Conservation (phyloP, 2,329 filamentous ascomycete species). For the Fusarium tjaetaba region DNA sequence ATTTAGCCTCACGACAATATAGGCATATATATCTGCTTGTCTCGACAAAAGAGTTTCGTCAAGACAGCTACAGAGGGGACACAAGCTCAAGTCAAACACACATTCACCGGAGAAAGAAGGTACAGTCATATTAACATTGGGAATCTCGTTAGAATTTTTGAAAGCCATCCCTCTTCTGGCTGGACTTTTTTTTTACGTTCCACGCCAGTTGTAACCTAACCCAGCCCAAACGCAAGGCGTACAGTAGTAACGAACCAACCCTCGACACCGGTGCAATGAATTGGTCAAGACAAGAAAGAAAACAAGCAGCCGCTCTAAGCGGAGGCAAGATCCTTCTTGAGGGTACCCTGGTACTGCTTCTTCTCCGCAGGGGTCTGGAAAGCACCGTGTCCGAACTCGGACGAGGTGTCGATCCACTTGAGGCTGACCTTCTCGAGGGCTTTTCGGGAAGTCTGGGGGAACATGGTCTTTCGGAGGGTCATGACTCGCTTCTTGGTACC, state of each 20-base stretch:
- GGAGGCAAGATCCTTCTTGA: conserved; percentile 92
- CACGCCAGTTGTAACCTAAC: conserved; percentile 50
- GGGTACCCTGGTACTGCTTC: conserved; percentile 94
- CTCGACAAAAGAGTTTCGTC: not conserved
- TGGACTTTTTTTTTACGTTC: conserved; percentile 50
- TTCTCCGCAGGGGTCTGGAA: conserved; percentile 99
- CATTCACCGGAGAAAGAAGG: conserved; percentile 18
- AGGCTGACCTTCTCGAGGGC: conserved; percentile 99
- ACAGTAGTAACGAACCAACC: conserved; percentile 51
- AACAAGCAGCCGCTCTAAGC: conserved; percentile 54
- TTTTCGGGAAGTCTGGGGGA: conserved; percentile 93
- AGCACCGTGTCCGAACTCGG: conserved; percentile 99
- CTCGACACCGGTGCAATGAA: conserved; percentile 66
- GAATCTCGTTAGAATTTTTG: conserved; percentile 50
- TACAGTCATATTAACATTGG: conserved; percentile 46
- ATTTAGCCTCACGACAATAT: too few species aligned
- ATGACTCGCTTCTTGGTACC: conserved; percentile 99
- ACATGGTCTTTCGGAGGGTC: conserved; percentile 99
- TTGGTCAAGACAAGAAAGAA: conserved; percentile 55
- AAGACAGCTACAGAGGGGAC: not conserved
- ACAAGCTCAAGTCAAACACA: not conserved
- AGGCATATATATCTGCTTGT: not conserved
- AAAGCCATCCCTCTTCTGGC: conserved; percentile 48
- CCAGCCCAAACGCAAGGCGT: conserved; percentile 50
- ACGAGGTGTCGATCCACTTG: conserved; percentile 99